Percentiles rank a stretch among this genome's conserved stretches.
phyloP scores from a whole-genome alignment of 1,284 basidiomycete genomes.

The Tylopilus sp. region DNA sequence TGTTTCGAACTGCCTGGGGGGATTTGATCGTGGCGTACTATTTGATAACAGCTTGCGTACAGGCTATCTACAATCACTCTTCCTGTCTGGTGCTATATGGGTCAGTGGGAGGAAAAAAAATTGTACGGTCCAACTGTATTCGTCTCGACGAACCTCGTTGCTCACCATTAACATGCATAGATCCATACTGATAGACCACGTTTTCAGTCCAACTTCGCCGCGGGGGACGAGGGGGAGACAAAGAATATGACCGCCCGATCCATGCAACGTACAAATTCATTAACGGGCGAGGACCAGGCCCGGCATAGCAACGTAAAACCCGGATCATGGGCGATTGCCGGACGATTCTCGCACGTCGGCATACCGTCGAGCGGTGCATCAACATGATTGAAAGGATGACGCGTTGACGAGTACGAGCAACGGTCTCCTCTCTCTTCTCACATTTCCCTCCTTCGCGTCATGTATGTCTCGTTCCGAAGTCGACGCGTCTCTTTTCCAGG shows the following conservation, averaged over 20 bases:
- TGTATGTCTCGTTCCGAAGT: background rate
- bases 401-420: conserved; percentile 3
- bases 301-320: background rate
- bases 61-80: conserved; percentile 2
- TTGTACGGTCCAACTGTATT: conserved; percentile 8
- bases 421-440: background rate
- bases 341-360: background rate
- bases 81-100: background rate
- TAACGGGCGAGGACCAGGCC: background rate
- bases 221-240: background rate
- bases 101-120: conserved; percentile 12
- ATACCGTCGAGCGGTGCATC: background rate
- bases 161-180: conserved; percentile 14
- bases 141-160: background rate
- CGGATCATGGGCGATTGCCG: background rate
- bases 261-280: background rate
- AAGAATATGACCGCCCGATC: background rate
- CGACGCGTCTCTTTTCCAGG: conserved; percentile 3
- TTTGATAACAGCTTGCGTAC: conserved; percentile 8
- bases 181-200: background rate
- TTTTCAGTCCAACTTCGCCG: conserved; percentile 1
- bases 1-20: background rate
- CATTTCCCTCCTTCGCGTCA: background rate
- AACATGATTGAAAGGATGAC: background rate
- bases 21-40: conserved; percentile 20